phyloP scores from a whole-genome alignment of 2,329 filamentous ascomycete species.

The Penicillium occitanis region DNA sequence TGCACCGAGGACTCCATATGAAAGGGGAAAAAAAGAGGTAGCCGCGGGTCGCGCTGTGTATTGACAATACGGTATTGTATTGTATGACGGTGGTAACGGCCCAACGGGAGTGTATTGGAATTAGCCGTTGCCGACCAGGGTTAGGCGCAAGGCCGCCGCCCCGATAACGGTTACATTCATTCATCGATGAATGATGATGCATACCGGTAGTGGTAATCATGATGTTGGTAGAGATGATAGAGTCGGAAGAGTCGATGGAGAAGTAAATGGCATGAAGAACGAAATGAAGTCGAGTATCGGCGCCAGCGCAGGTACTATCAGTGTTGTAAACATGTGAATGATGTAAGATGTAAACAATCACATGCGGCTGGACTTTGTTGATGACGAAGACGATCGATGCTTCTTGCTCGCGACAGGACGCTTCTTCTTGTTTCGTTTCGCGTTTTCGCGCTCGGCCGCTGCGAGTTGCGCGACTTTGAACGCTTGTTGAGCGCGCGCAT shows the following conservation, averaged over 20 bases:
- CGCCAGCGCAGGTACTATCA: constrained; percentile 7
- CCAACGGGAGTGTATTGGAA: background rate
- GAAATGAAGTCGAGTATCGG: constrained; percentile 3
- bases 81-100: background rate
- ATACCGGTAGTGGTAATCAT: background rate
- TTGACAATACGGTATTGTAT: constrained; percentile 10
- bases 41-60: constrained; percentile 11
- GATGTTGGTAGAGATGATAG: background rate
- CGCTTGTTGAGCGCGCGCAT: constrained; percentile 43
- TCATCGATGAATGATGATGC: background rate
- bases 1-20: background rate
- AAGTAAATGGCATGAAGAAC: background rate
- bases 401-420: constrained; percentile 26
- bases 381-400: constrained; percentile 25
- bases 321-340: constrained; percentile 1
- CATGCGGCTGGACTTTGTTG: constrained; percentile 22
- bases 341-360: constrained; percentile 27
- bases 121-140: constrained; percentile 1
- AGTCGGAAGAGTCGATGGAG: background rate
- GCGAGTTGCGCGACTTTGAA: constrained; percentile 37
- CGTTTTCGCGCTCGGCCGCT: constrained; percentile 26
- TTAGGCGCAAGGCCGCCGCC: background rate
- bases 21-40: background rate
- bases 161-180: background rate
- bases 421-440: constrained; percentile 27